These are phyloP conservation scores for Nicotiana undulata DNA, from an alignment of 257 asterid species.

Conservation along the genomic window DNA sequence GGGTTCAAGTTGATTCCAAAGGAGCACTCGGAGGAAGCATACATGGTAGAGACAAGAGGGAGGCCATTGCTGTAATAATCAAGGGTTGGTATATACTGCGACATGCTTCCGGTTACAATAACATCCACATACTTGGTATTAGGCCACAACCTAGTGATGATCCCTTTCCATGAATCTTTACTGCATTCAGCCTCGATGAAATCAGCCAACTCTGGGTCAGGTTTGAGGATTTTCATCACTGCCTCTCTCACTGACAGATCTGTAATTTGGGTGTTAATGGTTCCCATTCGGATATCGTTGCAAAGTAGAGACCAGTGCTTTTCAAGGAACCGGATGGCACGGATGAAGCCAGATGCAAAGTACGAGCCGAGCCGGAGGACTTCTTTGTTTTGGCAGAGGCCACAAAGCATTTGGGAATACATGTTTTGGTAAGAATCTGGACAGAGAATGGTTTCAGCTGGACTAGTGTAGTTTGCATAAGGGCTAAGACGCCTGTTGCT, in stretches of 20 bases:
- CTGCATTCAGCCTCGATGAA: conserved; percentile 1
- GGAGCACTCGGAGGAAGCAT: neutral
- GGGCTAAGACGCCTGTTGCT: neutral
- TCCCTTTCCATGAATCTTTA: neutral
- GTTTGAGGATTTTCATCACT: neutral
- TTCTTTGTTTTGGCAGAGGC: neutral
- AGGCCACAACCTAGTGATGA: neutral
- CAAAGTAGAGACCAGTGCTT: conserved; percentile 3
- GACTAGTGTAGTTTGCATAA: conserved; percentile 5
- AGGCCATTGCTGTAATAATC: neutral
- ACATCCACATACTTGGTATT: neutral
- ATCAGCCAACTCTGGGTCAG: conserved; percentile 10
- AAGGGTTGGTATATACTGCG: conserved; percentile 3
- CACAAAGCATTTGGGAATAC: conserved; percentile 5
- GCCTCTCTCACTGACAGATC: neutral
- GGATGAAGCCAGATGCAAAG: neutral
- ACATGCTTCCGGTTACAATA: conserved; percentile 5
- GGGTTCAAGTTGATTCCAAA: conserved; percentile 1
- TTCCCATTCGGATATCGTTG: neutral
- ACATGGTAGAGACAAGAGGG: neutral
- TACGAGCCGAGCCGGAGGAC: neutral
- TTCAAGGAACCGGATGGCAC: neutral
- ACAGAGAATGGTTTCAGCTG: conserved; percentile 1
- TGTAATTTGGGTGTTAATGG: neutral
- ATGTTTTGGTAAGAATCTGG: neutral